Evolutionary conservation across 345 rosid genomes (phyloP), one percentile per base, ranked within the genome.

Genomic region (Euphorbia tirucalli): DNA sequence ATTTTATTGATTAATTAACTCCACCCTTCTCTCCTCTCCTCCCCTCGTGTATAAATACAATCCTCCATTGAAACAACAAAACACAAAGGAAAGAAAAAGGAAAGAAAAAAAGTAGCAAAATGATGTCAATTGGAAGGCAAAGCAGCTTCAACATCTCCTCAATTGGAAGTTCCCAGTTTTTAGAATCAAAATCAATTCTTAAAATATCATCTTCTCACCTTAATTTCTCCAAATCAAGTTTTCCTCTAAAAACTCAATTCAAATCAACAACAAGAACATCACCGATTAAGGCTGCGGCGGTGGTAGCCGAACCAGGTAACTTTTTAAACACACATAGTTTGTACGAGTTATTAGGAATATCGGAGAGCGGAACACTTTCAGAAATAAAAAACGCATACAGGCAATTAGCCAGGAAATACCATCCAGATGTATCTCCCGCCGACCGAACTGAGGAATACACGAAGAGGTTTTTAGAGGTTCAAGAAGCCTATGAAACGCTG

Each of bases 371-470:
- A 35, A 82, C 83, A 5, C 61, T 86, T 11, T 83, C 74, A 7
- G 96, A 93, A 55, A 89, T 93, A 64, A 93, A 93, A 77, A 92
- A 89, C 77, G 98, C 97, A 5, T 93, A 93, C 72, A 89, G 91
- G 81, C 90, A 88, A 74, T 79, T 88, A 1, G 98, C 93, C 4
- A 80, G 88, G 8, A 93, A 88, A 75, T 93, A 88, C 73, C 98
- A 93, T 49, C 98, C 98, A 3, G 98, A 93, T 67, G 97, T 93
- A 3, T 93, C 97, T 13, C 98, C 98, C 0, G 87, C 93, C 41
- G 97, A 67, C 77, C 87, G 80, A 64, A 80, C 87, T 60, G 87
- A 84, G 58, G 98, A 93, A 78, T 79, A 86, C 61, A 93, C 98
- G 11, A 78, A 72, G 76, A 80, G 82, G 79, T 78, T 78, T 44